Evolutionary conservation across 495 filamentous ascomycete species (phyloP), one percentile per base, ranked within the genome.

Genomic region (Delitschia confertaspora): DNA sequence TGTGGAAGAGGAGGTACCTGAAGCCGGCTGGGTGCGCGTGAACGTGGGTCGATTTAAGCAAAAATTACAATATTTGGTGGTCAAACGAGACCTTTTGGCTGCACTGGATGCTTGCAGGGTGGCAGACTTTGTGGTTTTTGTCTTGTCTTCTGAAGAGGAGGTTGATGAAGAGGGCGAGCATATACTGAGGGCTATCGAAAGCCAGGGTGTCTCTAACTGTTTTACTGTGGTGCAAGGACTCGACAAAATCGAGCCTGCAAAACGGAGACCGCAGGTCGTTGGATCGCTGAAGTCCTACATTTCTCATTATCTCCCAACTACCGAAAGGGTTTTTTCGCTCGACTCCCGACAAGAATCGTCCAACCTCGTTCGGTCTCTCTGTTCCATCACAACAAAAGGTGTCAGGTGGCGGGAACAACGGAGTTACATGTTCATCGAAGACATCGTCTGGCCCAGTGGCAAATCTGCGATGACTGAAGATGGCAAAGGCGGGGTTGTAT

Each of bases 401-500:
- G 73, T 98, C 14, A 69, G 76, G 33, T 98, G 91, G 91, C 76
- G 93, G 55, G 93, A 96, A 45, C 81, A 93, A 46, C 72, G 91
- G 47, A 89, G 85, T 51, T 98, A 89, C 82, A 85, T 98, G 80
- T 67, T 93, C 18, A 77, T 88, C 6, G 89, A 98, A 49, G 74
- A 85, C 38, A 71, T 95, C 14, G 60, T 73, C 55, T 91, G 83
- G 75, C 69, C 73, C 8, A 69, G 72, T 7, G 65, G 63, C 3
- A 73, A 70, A 21, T 51, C 59, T 3, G 67, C 69, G 3, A 38
- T 57, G 17, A 54, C 22, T 3, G 36, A 49, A 16, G 62, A 66
- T 26, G 60, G 60, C 11, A 63, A 66, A 19, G 68, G 68, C 24
- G 69, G 76, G 34, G 79, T 85, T 9, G 65, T 86, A 14, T 42